These are phyloP conservation scores for Dacryopinax primogenitus DNA, from an alignment of 768 basidiomycete species.

Conservation along the genomic window DNA sequence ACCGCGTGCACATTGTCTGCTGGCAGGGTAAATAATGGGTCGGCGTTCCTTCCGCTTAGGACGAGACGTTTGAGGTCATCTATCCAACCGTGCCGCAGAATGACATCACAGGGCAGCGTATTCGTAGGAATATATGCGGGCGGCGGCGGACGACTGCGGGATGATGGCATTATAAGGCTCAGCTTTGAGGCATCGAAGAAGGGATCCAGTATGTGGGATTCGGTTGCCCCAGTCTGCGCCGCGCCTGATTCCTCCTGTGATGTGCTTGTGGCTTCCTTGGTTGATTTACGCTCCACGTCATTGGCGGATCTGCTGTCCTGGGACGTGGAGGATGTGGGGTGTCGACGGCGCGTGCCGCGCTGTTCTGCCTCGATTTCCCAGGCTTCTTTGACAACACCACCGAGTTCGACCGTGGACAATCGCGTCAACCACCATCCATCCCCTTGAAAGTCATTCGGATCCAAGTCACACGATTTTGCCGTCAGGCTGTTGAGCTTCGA, in stretches of 20 bases:
- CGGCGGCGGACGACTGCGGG: background rate
- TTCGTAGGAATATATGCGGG: background rate
- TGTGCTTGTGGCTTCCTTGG: background rate
- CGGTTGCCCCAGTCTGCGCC: background rate
- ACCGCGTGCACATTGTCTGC: background rate
- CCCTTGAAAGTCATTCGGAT: background rate
- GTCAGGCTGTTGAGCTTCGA: background rate
- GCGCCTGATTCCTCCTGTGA: background rate
- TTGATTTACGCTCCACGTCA: background rate
- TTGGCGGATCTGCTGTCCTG: background rate
- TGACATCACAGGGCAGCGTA: constrained; percentile 5
- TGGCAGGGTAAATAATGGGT: constrained; percentile 4
- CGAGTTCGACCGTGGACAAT: background rate
- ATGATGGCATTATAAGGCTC: background rate
- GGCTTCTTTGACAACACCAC: background rate
- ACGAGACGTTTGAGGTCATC: background rate
- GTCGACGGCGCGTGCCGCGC: background rate
- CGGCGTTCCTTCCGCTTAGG: background rate
- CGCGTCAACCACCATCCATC: constrained; percentile 1
- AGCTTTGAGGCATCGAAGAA: background rate
- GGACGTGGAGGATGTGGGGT: background rate
- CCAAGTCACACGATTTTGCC: constrained; percentile 7
- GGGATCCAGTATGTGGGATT: background rate
- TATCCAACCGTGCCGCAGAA: constrained; percentile 2
- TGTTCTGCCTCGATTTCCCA: constrained; percentile 3